Evolutionary conservation across 1,284 basidiomycete species (phyloP).

Genomic region (Prillingera fragicola): DNA sequence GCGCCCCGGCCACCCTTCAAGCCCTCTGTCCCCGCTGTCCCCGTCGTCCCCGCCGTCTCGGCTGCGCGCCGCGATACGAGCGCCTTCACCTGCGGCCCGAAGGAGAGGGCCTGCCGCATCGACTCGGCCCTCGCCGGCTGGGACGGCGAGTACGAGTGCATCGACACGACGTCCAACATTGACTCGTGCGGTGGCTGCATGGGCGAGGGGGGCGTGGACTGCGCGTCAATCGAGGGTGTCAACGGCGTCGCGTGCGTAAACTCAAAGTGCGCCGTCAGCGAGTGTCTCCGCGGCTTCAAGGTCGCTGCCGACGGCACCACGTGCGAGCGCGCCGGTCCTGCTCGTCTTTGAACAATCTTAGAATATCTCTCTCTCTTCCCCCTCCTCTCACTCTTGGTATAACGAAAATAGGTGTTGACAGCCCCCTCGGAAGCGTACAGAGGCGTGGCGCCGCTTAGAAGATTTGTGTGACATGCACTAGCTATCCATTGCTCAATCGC

Average conservation of each 20-base stretch:
- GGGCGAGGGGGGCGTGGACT: not conserved
- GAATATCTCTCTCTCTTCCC: no score
- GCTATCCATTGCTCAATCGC: no score
- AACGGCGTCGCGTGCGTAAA: conserved; percentile 5
- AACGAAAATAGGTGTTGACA: no score
- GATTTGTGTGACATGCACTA: no score
- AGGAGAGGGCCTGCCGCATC: conserved; percentile 14
- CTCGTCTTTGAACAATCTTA: no score
- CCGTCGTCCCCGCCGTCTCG: conserved; percentile 9
- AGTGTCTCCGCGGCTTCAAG: not conserved
- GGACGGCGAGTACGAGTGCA: conserved; percentile 5
- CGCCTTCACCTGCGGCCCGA: conserved; percentile 5
- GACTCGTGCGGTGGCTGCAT: conserved; percentile 11
- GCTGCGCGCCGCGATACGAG: no score
- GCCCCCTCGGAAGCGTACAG: no score
- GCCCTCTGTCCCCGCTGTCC: no score
- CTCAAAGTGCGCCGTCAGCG: not conserved
- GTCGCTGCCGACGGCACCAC: not conserved
- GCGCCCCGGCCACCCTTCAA: not conserved
- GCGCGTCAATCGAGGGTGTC: conserved; percentile 3
- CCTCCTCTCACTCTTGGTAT: no score
- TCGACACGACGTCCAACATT: conserved; percentile 4
- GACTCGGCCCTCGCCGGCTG: conserved; percentile 11
- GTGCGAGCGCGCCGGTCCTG: no score
- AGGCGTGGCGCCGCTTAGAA: no score